phyloP scores from a whole-genome alignment of 140 eudicot species.

The Oenanthe javanica region DNA sequence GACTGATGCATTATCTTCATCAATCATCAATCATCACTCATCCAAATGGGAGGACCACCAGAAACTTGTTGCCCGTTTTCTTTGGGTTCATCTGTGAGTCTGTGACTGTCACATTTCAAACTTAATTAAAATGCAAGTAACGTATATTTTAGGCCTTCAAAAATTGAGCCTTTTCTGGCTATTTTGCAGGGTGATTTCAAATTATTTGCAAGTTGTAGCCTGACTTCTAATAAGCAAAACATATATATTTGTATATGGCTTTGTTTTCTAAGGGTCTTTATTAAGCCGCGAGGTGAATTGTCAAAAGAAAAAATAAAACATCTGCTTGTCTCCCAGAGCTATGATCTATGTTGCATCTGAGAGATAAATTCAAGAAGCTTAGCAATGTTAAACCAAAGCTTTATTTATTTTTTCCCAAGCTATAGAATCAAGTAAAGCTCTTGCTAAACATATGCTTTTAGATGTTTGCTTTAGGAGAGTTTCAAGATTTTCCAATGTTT shows the following conservation, averaged over 20 bases:
- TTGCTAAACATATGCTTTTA: not conserved
- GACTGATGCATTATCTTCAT: conserved; percentile 14
- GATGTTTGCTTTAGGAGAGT: not conserved
- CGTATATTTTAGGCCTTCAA: not conserved
- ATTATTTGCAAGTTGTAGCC: not conserved
- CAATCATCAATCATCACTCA: not conserved
- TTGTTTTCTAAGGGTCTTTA: not conserved
- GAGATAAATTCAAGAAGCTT: not conserved
- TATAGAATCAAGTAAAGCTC: not conserved
- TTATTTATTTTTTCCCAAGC: not conserved
- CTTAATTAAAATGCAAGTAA: not conserved
- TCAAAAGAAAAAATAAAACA: not conserved
- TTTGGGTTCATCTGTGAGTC: conserved; percentile 5
- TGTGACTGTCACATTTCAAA: not conserved
- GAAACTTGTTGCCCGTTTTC: conserved; percentile 7
- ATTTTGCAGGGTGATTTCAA: not conserved
- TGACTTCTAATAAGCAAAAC: not conserved
- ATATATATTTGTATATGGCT: not conserved
- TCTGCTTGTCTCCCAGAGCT: not conserved
- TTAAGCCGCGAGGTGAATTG: no score
- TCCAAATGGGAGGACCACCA: conserved; percentile 24
- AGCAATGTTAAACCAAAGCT: not conserved
- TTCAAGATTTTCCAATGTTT: not conserved
- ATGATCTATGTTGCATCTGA: not conserved
- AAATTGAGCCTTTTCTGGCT: not conserved